These are phyloP conservation scores for Alternaria sp. DNA, from an alignment of 2,329 filamentous ascomycete species.

Conservation along the genomic window DNA sequence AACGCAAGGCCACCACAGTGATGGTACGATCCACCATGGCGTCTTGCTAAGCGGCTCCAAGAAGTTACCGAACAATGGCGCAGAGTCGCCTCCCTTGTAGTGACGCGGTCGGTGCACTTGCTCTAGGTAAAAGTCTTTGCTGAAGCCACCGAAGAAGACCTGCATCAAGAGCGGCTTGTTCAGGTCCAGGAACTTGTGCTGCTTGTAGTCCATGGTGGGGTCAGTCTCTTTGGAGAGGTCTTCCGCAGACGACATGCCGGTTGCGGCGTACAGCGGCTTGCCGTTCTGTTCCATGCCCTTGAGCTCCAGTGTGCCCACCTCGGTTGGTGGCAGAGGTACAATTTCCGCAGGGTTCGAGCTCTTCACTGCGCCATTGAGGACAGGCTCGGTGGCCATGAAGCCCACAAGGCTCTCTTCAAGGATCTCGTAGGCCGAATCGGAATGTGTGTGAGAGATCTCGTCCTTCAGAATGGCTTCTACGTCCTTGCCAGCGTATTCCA, in stretches of 20 bases:
- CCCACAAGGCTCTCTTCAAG: constrained; percentile 87
- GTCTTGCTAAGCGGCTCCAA: constrained; percentile 97
- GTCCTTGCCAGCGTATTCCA: constrained; percentile 91
- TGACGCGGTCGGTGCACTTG: constrained; percentile 96
- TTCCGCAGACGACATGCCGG: constrained; percentile 88
- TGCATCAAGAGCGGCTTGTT: constrained; percentile 85
- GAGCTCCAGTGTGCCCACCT: constrained; percentile 60
- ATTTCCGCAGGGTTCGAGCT: constrained; percentile 60
- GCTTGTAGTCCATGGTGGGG: constrained; percentile 76
- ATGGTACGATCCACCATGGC: constrained; percentile 90
- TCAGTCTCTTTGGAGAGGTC: constrained; percentile 91
- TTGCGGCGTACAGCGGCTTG: constrained; percentile 65
- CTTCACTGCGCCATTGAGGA: constrained; percentile 60
- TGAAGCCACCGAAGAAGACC: constrained; percentile 87
- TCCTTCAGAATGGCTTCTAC: constrained; percentile 84
- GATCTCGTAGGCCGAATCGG: constrained; percentile 94
- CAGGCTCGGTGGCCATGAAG: constrained; percentile 73
- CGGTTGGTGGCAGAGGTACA: constrained; percentile 61
- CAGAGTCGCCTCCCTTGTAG: constrained; percentile 91
- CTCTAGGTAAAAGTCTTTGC: constrained; percentile 94
- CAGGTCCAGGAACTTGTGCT: constrained; percentile 93
- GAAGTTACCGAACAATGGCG: constrained; percentile 96
- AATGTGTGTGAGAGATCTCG: constrained; percentile 82
- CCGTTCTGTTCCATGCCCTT: constrained; percentile 58
- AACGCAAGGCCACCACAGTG: constrained; percentile 84